Conservation (phyloP, 2,329 filamentous ascomycete genomes). For the Calonectria leucothoes region DNA sequence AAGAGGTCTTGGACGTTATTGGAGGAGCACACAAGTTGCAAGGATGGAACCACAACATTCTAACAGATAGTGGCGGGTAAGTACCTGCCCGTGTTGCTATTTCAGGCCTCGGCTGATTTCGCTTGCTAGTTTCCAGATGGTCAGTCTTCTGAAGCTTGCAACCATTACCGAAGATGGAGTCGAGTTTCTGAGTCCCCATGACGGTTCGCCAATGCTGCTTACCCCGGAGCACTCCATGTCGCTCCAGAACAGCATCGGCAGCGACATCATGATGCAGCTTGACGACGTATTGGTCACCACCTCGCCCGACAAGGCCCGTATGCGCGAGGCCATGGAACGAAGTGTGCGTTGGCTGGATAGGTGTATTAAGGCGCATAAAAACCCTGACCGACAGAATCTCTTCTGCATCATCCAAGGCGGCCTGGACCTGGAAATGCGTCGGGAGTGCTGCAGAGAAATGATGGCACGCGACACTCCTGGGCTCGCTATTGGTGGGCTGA, state of each 20-base stretch:
- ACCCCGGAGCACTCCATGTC: slow-evolving; percentile 98
- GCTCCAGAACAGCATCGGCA: slow-evolving; percentile 96
- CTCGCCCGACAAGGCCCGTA: slow-evolving; percentile 86
- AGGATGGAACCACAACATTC: slow-evolving; percentile 93
- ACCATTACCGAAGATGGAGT: slow-evolving; percentile 97
- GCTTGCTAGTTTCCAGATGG: slow-evolving; percentile 93
- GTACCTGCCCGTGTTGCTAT: slow-evolving; percentile 26
- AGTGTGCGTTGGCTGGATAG: slow-evolving; percentile 96
- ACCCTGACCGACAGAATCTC: slow-evolving; percentile 86
- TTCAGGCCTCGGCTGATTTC: slow-evolving; percentile 14
- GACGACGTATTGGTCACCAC: slow-evolving; percentile 98
- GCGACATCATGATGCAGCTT: slow-evolving; percentile 99
- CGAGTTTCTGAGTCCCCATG: slow-evolving; percentile 94
- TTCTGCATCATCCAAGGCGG: slow-evolving; percentile 99
- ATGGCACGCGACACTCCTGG: slow-evolving; percentile 90
- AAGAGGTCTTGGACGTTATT: slow-evolving; percentile 85
- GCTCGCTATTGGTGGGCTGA: slow-evolving; percentile 95
- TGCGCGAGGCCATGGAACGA: slow-evolving; percentile 94
- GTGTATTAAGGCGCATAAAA: slow-evolving; percentile 89
- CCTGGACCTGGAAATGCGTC: slow-evolving; percentile 86
- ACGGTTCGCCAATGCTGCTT: slow-evolving; percentile 94
- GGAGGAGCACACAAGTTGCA: slow-evolving; percentile 96
- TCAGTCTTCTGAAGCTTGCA: slow-evolving; percentile 91
- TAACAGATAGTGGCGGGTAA: slow-evolving; percentile 83
- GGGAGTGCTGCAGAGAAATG: slow-evolving; percentile 88